Evolutionary conservation across 352 stramenopile genomes (phyloP).

Genomic region (Phytopythium aichiense): DNA sequence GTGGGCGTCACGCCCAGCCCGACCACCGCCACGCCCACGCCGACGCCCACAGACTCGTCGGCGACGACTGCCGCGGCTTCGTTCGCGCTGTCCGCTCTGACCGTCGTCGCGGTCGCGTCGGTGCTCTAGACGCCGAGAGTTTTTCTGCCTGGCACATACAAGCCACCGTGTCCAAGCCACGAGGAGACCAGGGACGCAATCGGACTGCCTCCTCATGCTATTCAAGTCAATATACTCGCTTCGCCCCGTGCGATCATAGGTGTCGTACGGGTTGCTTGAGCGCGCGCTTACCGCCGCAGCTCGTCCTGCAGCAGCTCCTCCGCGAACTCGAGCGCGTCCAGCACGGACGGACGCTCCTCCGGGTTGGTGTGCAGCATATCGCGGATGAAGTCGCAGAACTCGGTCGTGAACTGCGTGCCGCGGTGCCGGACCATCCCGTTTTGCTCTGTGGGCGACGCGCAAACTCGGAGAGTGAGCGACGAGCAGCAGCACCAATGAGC

Average conservation of each 20-base stretch:
- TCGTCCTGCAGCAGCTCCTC: slow-evolving; percentile 73
- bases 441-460: slow-evolving; percentile 39
- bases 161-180: not conserved
- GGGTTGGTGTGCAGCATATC: slow-evolving; percentile 85
- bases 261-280: not conserved
- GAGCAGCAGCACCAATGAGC: not conserved
- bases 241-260: not conserved
- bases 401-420: slow-evolving; percentile 58
- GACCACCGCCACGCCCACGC: slow-evolving; percentile 14
- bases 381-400: slow-evolving; percentile 87
- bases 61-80: slow-evolving; percentile 5
- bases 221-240: slow-evolving; percentile 6
- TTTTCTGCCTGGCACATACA: not conserved
- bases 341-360: slow-evolving; percentile 69
- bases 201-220: not conserved
- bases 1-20: slow-evolving; percentile 31
- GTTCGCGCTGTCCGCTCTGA: not conserved
- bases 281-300: slow-evolving; percentile 35
- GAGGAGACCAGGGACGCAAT: not conserved
- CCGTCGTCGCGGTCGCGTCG: not conserved
- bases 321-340: slow-evolving; percentile 81
- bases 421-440: slow-evolving; percentile 54
- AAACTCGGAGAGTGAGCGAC: slow-evolving; percentile 2
- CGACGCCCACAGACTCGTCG: slow-evolving; percentile 8
- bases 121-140: not conserved